phyloP scores from a whole-genome alignment of 73 alveolate genomes.

The Urostyla sp. region DNA sequence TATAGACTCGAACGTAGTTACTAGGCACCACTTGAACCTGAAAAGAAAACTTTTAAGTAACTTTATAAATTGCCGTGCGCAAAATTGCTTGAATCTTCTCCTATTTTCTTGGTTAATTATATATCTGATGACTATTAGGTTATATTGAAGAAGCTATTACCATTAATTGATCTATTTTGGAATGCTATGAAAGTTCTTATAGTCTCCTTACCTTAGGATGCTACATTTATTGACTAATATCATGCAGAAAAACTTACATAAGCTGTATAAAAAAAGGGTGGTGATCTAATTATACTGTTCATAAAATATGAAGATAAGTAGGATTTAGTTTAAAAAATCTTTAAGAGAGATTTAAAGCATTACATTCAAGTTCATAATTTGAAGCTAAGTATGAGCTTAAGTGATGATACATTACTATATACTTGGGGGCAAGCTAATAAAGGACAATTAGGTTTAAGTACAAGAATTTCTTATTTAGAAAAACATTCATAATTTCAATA shows the following conservation, averaged over 20 bases:
- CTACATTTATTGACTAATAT: conserved; percentile 22
- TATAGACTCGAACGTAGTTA: background rate
- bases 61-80: background rate
- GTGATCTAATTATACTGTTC: conserved; percentile 37
- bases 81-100: background rate
- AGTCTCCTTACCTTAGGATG: conserved; percentile 23
- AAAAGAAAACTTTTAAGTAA: background rate
- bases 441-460: conserved; percentile 28
- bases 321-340: conserved; percentile 19
- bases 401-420: conserved; percentile 30
- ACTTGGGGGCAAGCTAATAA: conserved; percentile 51
- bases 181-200: conserved; percentile 8
- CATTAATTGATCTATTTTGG: background rate
- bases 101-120: conserved; percentile 31
- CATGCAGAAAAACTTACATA: conserved; percentile 20
- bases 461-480: background rate
- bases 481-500: background rate
- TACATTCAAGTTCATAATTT: background rate
- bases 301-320: conserved; percentile 33
- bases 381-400: background rate
- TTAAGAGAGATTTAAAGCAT: conserved; percentile 28
- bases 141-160: conserved; percentile 9
- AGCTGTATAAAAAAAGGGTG: conserved; percentile 7
- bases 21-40: conserved; percentile 16
- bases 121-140: conserved; percentile 24